Percentiles rank a stretch among this genome's conserved stretches.
Evolutionary conservation across 495 filamentous ascomycete genomes (phyloP).

Genomic region (Penicillium soppii): DNA sequence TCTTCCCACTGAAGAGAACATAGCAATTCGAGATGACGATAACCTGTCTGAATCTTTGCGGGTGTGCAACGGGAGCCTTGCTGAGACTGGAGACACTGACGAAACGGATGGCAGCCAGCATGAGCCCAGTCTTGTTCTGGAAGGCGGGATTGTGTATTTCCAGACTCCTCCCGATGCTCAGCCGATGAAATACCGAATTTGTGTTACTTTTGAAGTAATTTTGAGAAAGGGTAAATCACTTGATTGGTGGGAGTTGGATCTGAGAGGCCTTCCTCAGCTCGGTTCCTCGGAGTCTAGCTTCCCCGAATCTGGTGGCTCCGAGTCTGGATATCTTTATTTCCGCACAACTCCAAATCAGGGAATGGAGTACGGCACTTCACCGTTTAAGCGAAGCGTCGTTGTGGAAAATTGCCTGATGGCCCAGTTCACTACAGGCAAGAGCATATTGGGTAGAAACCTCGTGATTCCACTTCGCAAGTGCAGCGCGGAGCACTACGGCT

Average conservation of each 20-base stretch:
- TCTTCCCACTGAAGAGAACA: not conserved
- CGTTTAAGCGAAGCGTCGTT: conserved; percentile 24
- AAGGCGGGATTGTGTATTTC: conserved; percentile 22
- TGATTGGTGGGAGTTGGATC: conserved; percentile 30
- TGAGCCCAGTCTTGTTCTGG: conserved; percentile 17
- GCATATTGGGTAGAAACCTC: too few relatives aligned
- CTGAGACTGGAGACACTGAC: conserved; percentile 2
- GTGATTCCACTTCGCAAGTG: conserved; percentile 31
- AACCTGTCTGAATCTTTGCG: conserved; percentile 10
- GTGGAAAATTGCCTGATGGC: conserved; percentile 36
- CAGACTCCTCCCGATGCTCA: conserved; percentile 10
- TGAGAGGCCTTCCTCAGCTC: conserved; percentile 34
- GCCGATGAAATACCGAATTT: conserved; percentile 21
- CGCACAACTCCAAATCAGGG: conserved; percentile 25
- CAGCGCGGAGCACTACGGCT: conserved; percentile 26
- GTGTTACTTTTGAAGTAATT: conserved; percentile 15
- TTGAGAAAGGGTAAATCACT: conserved; percentile 19
- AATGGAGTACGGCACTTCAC: conserved; percentile 35
- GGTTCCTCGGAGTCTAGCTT: conserved; percentile 23
- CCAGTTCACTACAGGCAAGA: conserved; percentile 24
- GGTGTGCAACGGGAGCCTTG: conserved; percentile 12
- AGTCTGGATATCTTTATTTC: conserved; percentile 33
- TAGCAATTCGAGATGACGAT: not conserved
- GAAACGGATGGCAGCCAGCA: not conserved
- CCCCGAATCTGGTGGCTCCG: conserved; percentile 21